Conservation (phyloP, 2,329 filamentous ascomycete genomes). For the Calonectria pteridis region DNA sequence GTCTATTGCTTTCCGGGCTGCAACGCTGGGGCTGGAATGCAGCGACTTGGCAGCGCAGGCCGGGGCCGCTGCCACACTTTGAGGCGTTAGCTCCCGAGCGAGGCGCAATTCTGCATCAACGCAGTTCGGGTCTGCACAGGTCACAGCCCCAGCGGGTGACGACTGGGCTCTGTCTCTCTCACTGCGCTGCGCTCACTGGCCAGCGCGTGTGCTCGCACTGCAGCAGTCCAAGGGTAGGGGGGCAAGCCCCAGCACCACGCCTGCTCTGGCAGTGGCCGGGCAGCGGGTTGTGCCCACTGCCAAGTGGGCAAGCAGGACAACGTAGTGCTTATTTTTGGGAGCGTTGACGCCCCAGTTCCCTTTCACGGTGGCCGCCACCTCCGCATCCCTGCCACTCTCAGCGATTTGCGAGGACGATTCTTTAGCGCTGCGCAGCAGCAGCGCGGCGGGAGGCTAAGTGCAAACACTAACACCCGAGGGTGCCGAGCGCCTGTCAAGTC, state of each 20-base stretch:
- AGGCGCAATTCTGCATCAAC: slow-evolving; percentile 21
- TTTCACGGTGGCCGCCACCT: slow-evolving; percentile 31
- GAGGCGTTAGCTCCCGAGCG: slow-evolving; percentile 21
- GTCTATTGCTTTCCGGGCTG: neutral
- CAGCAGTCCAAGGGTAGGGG: neutral
- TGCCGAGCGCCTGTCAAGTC: slow-evolving; percentile 19
- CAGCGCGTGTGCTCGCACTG: slow-evolving; percentile 10
- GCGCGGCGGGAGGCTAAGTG: neutral
- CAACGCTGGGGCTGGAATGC: neutral
- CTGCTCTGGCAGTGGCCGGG: neutral
- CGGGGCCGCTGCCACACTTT: neutral
- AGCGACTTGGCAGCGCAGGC: neutral
- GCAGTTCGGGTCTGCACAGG: neutral
- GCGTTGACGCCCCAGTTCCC: neutral
- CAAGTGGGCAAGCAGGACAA: neutral
- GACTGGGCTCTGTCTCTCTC: slow-evolving; percentile 16
- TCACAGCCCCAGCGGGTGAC: slow-evolving; percentile 38
- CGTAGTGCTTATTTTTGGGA: slow-evolving; percentile 39
- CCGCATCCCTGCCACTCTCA: slow-evolving; percentile 21
- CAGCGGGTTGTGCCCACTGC: neutral
- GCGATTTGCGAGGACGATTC: slow-evolving; percentile 25
- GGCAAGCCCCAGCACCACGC: neutral
- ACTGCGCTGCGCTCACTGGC: neutral
- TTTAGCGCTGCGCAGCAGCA: slow-evolving; percentile 10
- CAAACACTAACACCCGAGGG: slow-evolving; percentile 20